These are phyloP conservation scores for Dysphania ambrosioides DNA, from an alignment of 148 eudicot genomes.

Conservation along the genomic window DNA sequence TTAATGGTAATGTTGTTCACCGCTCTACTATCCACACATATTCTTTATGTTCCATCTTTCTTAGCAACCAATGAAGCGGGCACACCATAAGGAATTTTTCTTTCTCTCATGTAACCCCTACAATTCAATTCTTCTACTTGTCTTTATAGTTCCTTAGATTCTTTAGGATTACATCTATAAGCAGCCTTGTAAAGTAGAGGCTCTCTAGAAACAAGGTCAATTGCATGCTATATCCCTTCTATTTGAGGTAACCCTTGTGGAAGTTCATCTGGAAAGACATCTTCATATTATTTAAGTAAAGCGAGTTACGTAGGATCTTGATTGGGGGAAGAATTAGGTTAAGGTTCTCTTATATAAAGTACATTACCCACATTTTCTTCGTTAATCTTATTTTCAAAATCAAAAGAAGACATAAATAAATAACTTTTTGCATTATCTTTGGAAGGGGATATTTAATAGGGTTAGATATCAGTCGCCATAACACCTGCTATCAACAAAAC, in stretches of 20 bases:
- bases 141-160: not conserved
- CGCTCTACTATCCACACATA: not conserved
- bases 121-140: not conserved
- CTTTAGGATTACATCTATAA: not conserved
- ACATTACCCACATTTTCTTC: too few relatives aligned
- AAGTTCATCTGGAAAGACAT: not conserved
- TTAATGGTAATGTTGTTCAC: constrained; percentile 11
- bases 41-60: not conserved
- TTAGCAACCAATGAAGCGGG: not conserved
- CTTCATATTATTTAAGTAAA: not conserved
- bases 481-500: too few relatives aligned
- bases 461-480: too few relatives aligned
- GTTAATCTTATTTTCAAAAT: too few relatives aligned
- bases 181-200: not conserved
- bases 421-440: too few relatives aligned
- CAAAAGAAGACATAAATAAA: too few relatives aligned
- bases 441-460: too few relatives aligned
- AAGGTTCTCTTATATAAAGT: too few relatives aligned
- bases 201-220: not conserved
- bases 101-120: not conserved
- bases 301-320: too few relatives aligned
- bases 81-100: not conserved
- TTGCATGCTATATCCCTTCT: not conserved
- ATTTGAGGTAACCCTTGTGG: not conserved
- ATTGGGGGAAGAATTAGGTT: too few relatives aligned